A percentile compares a stretch with the other conserved stretches of the same genome.
Conservation (phyloP, 768 basidiomycete species). For the Amanita rimosa region DNA sequence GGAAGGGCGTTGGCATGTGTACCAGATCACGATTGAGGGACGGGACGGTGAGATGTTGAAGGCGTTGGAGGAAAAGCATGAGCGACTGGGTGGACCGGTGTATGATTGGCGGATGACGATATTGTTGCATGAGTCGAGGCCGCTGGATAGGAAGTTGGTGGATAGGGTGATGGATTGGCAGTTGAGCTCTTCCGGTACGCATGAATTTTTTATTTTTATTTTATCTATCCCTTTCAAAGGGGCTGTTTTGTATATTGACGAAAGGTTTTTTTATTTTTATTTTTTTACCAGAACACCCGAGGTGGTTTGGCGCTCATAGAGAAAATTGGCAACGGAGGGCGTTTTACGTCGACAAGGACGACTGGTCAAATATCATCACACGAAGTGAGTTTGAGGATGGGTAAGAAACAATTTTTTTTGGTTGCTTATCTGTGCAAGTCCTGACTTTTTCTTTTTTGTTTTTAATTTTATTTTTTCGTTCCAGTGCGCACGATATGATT, state of each 20-base stretch:
- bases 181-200: constrained; percentile 3
- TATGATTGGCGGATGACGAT: constrained; percentile 3
- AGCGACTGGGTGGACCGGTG: neutral
- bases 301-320: constrained; percentile 1
- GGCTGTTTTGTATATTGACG: too few species aligned
- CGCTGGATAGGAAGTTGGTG: constrained; percentile 1
- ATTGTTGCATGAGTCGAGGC: constrained; percentile 3
- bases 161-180: constrained; percentile 1
- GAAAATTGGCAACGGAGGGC: neutral
- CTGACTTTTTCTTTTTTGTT: too few species aligned
- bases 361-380: neutral
- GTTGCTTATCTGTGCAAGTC: too few species aligned
- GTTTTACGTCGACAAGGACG: constrained; percentile 3
- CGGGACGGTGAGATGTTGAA: constrained; percentile 1
- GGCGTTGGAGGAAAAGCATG: neutral
- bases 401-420: neutral
- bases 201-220: too few species aligned
- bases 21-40: neutral
- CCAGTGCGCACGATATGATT: constrained; percentile 1
- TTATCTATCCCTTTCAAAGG: too few species aligned
- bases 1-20: constrained; percentile 6
- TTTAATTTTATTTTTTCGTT: neutral
- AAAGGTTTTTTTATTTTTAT: too few species aligned
- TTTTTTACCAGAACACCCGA: too few species aligned
- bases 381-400: neutral